A percentile compares a stretch with the other conserved stretches of the same genome.
These are phyloP conservation scores for Fraxinus pennsylvanica DNA, from an alignment of 257 asterid species.

Conservation along the genomic window DNA sequence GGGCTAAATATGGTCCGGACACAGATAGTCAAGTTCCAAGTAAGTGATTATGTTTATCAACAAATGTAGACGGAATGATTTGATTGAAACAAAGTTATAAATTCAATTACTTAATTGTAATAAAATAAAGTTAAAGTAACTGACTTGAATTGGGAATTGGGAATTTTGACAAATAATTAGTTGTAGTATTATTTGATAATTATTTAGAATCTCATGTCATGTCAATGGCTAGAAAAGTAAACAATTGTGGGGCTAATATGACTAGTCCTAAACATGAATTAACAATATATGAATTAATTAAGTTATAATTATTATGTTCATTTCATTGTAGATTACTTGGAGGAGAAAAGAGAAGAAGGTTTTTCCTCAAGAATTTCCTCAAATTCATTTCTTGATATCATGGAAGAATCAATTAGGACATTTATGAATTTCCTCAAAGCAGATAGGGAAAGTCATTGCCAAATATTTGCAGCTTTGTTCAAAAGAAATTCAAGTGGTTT, in stretches of 20 bases:
- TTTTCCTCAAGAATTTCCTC: conserved; percentile 71
- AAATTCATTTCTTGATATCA: conserved; percentile 55
- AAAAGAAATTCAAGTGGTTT: conserved; percentile 57
- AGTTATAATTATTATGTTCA: neutral
- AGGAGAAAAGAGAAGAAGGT: conserved; percentile 53
- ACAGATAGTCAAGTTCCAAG: too few relatives aligned
- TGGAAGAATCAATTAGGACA: conserved; percentile 81
- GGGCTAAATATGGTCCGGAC: too few relatives aligned
- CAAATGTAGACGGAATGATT: neutral
- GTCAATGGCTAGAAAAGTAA: too few relatives aligned
- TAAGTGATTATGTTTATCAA: neutral
- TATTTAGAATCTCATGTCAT: too few relatives aligned
- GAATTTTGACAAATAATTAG: neutral
- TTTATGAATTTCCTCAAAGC: conserved; percentile 82
- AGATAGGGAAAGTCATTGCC: conserved; percentile 66
- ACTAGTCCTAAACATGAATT: too few relatives aligned
- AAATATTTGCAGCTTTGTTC: conserved; percentile 58
- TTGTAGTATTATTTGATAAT: neutral
- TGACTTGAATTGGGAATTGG: neutral
- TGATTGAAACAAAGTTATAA: neutral
- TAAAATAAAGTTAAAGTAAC: too few relatives aligned
- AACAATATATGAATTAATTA: too few relatives aligned
- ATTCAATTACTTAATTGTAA: neutral
- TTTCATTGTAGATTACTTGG: conserved; percentile 44
- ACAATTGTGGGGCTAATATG: too few relatives aligned